These are phyloP conservation scores for Paulownia fortunei DNA, from an alignment of 257 asterid genomes.

Conservation along the genomic window DNA sequence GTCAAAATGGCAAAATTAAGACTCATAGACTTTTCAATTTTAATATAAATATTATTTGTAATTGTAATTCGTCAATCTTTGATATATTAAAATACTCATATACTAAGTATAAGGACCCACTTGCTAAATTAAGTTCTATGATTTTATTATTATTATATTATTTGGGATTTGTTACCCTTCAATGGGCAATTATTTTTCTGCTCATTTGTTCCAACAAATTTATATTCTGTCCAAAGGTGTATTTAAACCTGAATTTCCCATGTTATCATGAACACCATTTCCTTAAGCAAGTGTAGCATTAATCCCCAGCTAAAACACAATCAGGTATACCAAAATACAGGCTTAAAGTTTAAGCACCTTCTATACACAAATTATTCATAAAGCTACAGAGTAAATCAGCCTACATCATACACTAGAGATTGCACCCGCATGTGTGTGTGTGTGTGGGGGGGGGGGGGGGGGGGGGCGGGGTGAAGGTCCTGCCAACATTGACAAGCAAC, in stretches of 20 bases:
- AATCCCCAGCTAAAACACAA: slow-evolving; percentile 1
- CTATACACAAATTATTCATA: slow-evolving; percentile 35
- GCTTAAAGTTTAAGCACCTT: slow-evolving; percentile 28
- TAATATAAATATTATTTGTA: too few relatives aligned
- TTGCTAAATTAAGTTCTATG: too few relatives aligned
- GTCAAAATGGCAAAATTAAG: too few relatives aligned
- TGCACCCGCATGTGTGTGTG: slow-evolving; percentile 1
- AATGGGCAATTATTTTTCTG: too few relatives aligned
- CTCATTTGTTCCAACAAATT: background rate
- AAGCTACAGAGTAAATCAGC: slow-evolving; percentile 13
- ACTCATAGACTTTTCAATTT: too few relatives aligned
- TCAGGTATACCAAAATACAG: slow-evolving; percentile 22
- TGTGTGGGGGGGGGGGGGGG: background rate
- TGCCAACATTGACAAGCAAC: background rate
- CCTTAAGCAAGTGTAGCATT: background rate
- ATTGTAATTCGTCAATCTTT: too few relatives aligned
- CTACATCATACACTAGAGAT: slow-evolving; percentile 30
- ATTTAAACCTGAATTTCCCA: slow-evolving; percentile 16
- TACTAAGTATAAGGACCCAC: too few relatives aligned
- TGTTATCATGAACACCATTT: background rate
- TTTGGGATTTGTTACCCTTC: too few relatives aligned
- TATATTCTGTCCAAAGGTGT: background rate
- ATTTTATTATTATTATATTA: too few relatives aligned
- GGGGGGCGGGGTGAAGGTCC: background rate
- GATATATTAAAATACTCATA: too few relatives aligned